Base-by-base conservation (phyloP, 352 stramenopile genomes). In the Globisporangium cystogenes region DNA sequence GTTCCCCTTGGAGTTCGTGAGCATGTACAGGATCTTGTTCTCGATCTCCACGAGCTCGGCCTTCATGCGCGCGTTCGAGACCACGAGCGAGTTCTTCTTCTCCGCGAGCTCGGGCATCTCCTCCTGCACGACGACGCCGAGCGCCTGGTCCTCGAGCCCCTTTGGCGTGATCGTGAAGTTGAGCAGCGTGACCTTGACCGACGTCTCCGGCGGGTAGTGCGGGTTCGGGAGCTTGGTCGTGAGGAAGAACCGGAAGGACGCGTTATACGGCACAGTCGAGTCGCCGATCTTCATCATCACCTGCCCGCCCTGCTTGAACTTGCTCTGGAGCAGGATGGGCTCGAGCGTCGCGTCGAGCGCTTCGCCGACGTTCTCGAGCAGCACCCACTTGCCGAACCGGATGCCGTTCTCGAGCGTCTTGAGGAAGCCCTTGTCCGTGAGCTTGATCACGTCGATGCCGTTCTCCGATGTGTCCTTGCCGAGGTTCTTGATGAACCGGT, bases 271-370 rank as follows among this genome's bases (percentile, higher is more conserved):
- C 35, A 97, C 92, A 0, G 86, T 97, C 14, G 81, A 79, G 52
- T 97, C 90, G 1, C 90, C 90, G 8, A 97, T 84, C 60, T 95
- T 94, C 73, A 97, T 97, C 78, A 97, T 96, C 18, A 96, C 60
- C 53, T 96, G 92, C 0, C 87, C 87, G 29, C 90, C 90, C 65
- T 97, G 88, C 36, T 95, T 95, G 66, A 97, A 97, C 33, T 95
- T 97, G 53, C 89, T 91, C 51, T 97, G 90, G 11, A 96, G 70
- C 7, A 98, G 69, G 20, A 98, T 64, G 4, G 91, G 90, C 61
- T 97, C 91, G 2, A 98, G 64, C 7, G 89, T 91, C 0, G 90
- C 90, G 42, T 98, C 91, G 11, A 98, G 57, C 11, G 60, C 57
- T 49, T 98, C 90, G 0, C 84, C 72, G 4, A 97, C 82, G 56